phyloP scores from a whole-genome alignment of 2,329 filamentous ascomycete species.

The Aspergillus persii region DNA sequence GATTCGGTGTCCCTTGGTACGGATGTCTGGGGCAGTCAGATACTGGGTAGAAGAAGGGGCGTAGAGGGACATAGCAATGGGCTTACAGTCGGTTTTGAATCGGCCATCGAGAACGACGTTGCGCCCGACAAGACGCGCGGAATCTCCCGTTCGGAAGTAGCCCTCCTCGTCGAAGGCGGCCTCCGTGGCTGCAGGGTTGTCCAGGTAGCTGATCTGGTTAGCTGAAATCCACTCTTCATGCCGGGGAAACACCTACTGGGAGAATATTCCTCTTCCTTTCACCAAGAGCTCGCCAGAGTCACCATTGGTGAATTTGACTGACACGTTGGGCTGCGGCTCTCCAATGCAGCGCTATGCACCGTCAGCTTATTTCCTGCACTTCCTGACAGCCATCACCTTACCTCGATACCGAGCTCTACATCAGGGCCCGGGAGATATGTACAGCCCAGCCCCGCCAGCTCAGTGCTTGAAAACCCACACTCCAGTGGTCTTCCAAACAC shows the following conservation, averaged over 20 bases:
- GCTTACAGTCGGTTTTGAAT: slow-evolving; percentile 17
- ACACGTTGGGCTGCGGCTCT: background rate
- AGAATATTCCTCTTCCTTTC: slow-evolving; percentile 18
- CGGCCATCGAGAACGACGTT: slow-evolving; percentile 19
- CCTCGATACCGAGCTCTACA: background rate
- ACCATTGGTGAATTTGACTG: slow-evolving; percentile 8
- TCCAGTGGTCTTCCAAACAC: background rate
- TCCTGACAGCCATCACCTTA: background rate
- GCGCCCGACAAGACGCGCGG: slow-evolving; percentile 9
- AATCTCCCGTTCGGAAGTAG: slow-evolving; percentile 21
- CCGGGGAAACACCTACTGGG: slow-evolving; percentile 11
- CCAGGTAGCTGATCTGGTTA: slow-evolving; percentile 5
- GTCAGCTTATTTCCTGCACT: background rate
- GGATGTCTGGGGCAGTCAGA: slow-evolving; percentile 9
- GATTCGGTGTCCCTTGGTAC: slow-evolving; percentile 17
- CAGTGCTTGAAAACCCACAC: background rate
- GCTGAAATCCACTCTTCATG: background rate
- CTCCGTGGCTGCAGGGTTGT: slow-evolving; percentile 5
- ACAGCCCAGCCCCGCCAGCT: background rate
- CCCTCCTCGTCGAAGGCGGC: slow-evolving; percentile 14
- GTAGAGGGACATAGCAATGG: background rate
- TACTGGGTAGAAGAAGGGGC: background rate
- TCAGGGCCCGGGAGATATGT: background rate
- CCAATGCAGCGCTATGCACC: background rate
- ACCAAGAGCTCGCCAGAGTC: slow-evolving; percentile 10